Percentiles rank a stretch among this genome's conserved stretches.
phyloP scores from a whole-genome alignment of 768 basidiomycete genomes.

The Tulasnella sp. region DNA sequence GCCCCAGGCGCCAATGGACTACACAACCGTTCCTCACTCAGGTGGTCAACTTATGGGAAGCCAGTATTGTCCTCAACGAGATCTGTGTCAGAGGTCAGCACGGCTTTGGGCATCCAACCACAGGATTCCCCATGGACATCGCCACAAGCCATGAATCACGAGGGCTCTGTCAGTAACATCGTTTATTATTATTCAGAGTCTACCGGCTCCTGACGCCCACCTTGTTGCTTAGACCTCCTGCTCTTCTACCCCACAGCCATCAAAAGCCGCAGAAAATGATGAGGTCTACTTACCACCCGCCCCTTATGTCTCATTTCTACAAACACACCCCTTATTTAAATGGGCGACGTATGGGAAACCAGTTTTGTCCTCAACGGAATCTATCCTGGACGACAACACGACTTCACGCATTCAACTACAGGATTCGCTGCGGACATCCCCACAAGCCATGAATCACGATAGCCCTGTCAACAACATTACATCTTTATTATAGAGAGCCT shows the following conservation, averaged over 20 bases:
- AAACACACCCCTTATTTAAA: constrained; percentile 73
- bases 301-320: too few relatives aligned
- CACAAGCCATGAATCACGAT: too few relatives aligned
- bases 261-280: background rate
- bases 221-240: background rate
- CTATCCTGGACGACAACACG: constrained; percentile 32
- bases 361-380: constrained; percentile 68
- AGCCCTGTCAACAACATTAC: too few relatives aligned
- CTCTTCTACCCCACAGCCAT: background rate
- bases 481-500: too few relatives aligned
- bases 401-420: constrained; percentile 7
- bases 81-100: constrained; percentile 34
- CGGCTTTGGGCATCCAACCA: constrained; percentile 2
- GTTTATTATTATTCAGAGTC: background rate
- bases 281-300: too few relatives aligned
- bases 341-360: constrained; percentile 78
- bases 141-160: constrained; percentile 67
- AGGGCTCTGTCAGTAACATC: constrained; percentile 26
- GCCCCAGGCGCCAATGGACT: constrained; percentile 25
- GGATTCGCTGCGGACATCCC: constrained; percentile 73
- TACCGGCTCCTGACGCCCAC: background rate
- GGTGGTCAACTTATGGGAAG: constrained; percentile 76
- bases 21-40: constrained; percentile 69
- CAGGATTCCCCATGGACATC: constrained; percentile 68
- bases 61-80: constrained; percentile 74